Evolutionary conservation across 2,329 filamentous ascomycete species (phyloP), one percentile per base, ranked within the genome.

Genomic region (Cadophora luteo-olivacea): DNA sequence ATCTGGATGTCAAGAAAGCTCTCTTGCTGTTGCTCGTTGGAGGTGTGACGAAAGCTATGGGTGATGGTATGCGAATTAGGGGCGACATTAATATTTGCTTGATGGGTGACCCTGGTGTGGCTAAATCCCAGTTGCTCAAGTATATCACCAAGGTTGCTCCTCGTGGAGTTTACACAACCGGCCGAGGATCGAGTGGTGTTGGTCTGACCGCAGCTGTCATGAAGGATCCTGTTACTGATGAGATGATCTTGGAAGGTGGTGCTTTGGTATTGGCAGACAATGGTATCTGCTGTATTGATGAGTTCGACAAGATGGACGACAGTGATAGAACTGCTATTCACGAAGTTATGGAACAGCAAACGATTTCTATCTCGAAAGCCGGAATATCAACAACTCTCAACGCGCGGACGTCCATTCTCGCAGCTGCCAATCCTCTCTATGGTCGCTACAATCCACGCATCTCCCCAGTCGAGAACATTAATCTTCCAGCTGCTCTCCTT

Each of bases 81-180:
- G 96, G 96, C 76, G 96, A 99, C 78, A 97, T 99, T 84, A 99
- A 99, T 82, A 91, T 99, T 71, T 98, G 96, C 80, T 83, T 99
- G 77, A 99, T 99, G 96, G 96, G 96, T 86, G 96, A 99, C 78
- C 96, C 96, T 79, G 96, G 96, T 93, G 96, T 99, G 78, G 96
- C 96, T 83, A 99, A 99, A 83, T 99, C 96, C 48, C 96, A 99
- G 83, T 84, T 99, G 73, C 87, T 99, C 73, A 98, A 97, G 82
- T 99, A 99, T 80, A 98, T 99, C 78, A 93, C 94, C 73, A 98
- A 99, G 83, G 96, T 99, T 36, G 95, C 96, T 1, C 96, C 96
- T 70, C 92, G 96, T 38, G 88, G 88, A 74, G 90, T 94, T 62
- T 94, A 94, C 80, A 94, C 92, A 2, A 93, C 91, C 69, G 92